phyloP scores from a whole-genome alignment of 108 stramenopile species.

The Cylindrotheca closterium region DNA sequence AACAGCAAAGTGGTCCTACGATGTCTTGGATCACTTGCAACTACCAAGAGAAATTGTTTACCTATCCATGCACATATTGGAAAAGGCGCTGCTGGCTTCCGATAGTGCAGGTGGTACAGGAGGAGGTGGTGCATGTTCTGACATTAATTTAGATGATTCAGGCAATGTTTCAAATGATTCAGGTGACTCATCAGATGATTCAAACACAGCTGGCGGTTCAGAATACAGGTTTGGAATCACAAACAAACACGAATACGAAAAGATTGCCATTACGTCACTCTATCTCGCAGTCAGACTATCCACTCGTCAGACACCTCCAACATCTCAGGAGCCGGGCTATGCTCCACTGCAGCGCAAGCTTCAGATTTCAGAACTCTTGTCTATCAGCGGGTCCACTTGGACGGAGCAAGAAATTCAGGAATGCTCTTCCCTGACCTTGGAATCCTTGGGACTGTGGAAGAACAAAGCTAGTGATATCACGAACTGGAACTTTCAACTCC shows the following conservation, averaged over 20 bases:
- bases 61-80: slow-evolving; percentile 49
- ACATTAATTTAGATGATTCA: too few relatives aligned
- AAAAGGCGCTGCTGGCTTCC: slow-evolving; percentile 8
- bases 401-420: slow-evolving; percentile 18
- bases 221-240: too few relatives aligned
- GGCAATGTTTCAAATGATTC: too few relatives aligned
- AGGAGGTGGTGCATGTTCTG: too few relatives aligned
- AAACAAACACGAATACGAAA: slow-evolving; percentile 33
- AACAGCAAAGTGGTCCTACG: slow-evolving; percentile 48
- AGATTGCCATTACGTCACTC: slow-evolving; percentile 38
- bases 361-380: slow-evolving; percentile 24
- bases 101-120: too few relatives aligned
- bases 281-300: slow-evolving; percentile 39
- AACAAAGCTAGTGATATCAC: background rate
- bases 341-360: slow-evolving; percentile 12
- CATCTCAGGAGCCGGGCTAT: too few relatives aligned
- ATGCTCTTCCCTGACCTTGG: slow-evolving; percentile 22
- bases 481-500: background rate
- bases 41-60: slow-evolving; percentile 39
- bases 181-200: too few relatives aligned
- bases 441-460: slow-evolving; percentile 11
- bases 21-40: slow-evolving; percentile 44
- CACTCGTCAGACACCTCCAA: slow-evolving; percentile 1
- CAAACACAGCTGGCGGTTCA: too few relatives aligned
- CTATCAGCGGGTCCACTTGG: slow-evolving; percentile 26